Base-by-base conservation (phyloP, 345 rosid species). In the Carallia pectinifolia region DNA sequence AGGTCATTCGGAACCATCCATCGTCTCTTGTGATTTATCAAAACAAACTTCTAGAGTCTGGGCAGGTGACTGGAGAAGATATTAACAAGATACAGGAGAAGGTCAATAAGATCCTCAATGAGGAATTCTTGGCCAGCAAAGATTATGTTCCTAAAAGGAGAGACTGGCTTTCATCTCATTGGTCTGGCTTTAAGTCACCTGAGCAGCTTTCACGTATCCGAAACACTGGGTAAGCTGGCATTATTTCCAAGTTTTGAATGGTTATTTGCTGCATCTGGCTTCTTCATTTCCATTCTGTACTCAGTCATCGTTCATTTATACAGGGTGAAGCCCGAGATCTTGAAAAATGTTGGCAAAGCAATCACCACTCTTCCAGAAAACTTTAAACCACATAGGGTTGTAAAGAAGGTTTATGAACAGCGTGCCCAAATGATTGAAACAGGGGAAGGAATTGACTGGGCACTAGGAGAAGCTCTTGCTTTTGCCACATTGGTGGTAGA, bases 361-460 rank as follows among this genome's bases (percentile, higher is more conserved):
- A 84, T 90, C 59, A 81, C 94, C 18, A 65, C 74, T 2, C 82
- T 90, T 72, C 94, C 97, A 23, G 89, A 90, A 23, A 81, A 74
- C 67, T 85, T 90, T 67, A 90, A 87, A 80, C 88, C 90, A 33
- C 97, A 90, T 72, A 84, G 89, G 75, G 92, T 79, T 15, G 97
- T 90, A 53, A 90, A 84, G 81, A 90, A 87, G 77, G 92, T 90
- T 31, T 88, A 90, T 48, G 94, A 90, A 6, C 90, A 79, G 33
- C 90, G 92, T 72, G 87, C 83, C 1, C 88, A 87, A 61, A 87
- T 90, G 97, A 90, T 87, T 71, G 90, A 90, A 76, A 65, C 88
- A 23, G 97, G 85, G 71, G 90, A 87, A 77, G 97, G 97, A 29
- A 79, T 90, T 81, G 97, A 90, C 83, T 90, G 94, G 97, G 94